A percentile compares a stretch with the other conserved stretches of the same genome.
These are phyloP conservation scores for Ganoderma sinense DNA, from an alignment of 1,284 basidiomycete species.

Conservation along the genomic window DNA sequence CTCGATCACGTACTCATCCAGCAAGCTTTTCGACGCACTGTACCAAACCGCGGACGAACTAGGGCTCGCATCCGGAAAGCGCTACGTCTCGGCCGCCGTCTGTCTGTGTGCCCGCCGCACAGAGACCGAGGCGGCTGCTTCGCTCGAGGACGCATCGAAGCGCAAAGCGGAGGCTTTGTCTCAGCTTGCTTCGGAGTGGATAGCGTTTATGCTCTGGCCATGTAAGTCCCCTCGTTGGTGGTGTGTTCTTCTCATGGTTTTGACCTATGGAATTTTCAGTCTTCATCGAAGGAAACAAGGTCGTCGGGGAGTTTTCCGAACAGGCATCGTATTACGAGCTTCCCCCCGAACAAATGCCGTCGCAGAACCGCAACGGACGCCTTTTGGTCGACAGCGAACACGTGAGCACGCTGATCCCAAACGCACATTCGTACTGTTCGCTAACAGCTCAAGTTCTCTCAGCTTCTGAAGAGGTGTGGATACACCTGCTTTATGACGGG, in stretches of 20 bases:
- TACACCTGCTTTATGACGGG: background rate
- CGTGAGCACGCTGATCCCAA: background rate
- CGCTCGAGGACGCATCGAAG: background rate
- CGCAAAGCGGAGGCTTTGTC: background rate
- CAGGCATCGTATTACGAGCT: no score
- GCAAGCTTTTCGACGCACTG: background rate
- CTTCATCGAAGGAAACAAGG: background rate
- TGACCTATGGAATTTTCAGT: background rate
- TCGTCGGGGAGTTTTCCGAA: background rate
- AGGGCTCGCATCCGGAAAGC: background rate
- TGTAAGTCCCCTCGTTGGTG: background rate
- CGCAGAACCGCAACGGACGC: background rate
- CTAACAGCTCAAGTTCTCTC: background rate
- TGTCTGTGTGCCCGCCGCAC: background rate
- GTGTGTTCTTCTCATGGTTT: background rate
- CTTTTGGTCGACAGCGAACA: background rate
- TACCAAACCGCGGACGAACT: background rate
- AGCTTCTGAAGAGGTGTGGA: background rate
- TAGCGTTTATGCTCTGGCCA: background rate
- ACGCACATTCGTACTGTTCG: background rate
- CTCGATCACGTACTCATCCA: background rate
- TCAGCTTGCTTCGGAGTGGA: background rate
- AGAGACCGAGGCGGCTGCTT: background rate
- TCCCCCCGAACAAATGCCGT: background rate
- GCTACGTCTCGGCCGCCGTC: background rate